Evolutionary conservation across 2,329 filamentous ascomycete genomes (phyloP), one percentile per base, ranked within the genome.

Genomic region (Penicillium digitatum): DNA sequence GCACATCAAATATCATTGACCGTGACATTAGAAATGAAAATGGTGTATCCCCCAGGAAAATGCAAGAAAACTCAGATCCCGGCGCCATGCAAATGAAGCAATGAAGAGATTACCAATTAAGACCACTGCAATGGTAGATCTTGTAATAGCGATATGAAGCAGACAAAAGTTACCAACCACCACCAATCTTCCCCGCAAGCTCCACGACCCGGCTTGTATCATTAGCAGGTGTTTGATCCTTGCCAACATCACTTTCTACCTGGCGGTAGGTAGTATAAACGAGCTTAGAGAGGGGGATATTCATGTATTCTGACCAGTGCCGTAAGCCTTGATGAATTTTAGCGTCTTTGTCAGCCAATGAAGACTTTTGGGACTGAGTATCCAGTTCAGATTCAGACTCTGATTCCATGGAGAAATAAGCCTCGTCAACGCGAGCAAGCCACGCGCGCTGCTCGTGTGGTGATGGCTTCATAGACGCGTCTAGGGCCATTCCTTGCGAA

Each of bases 211-310:
- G 84, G 68, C 95, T 88, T 40, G 89, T 87, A 69, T 91, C 88
- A 56, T 80, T 80, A 78, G 72, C 79, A 16, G 70, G 64, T 7
- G 60, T 66, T 61, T 80, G 78, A 60, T 83, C 81, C 76, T 94
- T 95, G 48, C 94, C 94, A 40, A 99, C 90, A 71, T 97, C 90
- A 76, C 93, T 96, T 66, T 96, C 87, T 22, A 99, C 93, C 74
- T 92, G 87, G 59, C 94, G 85, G 77, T 90, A 99, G 48, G 85
- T 95, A 54, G 94, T 99, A 72, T 87, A 89, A 54, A 86, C 84
- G 67, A 99, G 77, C 69, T 82, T 89, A 58, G 86, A 83, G 67
- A 88, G 75, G 26, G 83, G 80, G 61, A 95, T 84, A 50, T 83
- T 84, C 52, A 90, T 92, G 57, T 87, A 76, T 24, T 77, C 69